Conservation (phyloP, 768 basidiomycete genomes). For the Lactarius deliciosus region DNA sequence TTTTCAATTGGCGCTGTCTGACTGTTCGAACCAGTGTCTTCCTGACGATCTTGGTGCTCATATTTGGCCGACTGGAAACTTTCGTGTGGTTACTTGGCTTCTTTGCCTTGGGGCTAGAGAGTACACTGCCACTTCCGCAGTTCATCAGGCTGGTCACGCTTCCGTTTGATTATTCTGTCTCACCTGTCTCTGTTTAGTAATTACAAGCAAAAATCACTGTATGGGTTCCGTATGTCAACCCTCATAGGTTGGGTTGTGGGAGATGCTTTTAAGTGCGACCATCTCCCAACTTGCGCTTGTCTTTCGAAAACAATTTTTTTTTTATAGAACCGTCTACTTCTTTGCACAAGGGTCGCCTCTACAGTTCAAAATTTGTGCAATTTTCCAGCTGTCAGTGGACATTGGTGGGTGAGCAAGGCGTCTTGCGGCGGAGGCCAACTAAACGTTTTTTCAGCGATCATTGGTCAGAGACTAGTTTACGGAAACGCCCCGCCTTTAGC, state of each 20-base stretch:
- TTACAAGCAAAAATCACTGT: slow-evolving; percentile 72
- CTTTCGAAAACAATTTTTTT: not conserved
- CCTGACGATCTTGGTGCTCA: slow-evolving; percentile 71
- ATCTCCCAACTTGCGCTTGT: slow-evolving; percentile 8
- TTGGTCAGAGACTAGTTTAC: slow-evolving; percentile 71
- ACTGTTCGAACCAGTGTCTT: slow-evolving; percentile 45
- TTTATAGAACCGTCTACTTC: slow-evolving; percentile 70
- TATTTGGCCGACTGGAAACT: slow-evolving; percentile 60
- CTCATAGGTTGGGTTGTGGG: slow-evolving; percentile 82
- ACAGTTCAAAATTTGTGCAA: slow-evolving; percentile 79
- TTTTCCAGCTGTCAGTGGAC: slow-evolving; percentile 83
- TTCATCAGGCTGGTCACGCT: slow-evolving; percentile 57
- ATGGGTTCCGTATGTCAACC: slow-evolving; percentile 83
- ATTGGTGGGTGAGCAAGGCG: slow-evolving; percentile 49
- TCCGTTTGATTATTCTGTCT: slow-evolving; percentile 14
- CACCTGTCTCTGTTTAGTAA: slow-evolving; percentile 51
- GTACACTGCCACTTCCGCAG: slow-evolving; percentile 84
- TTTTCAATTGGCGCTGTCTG: not conserved
- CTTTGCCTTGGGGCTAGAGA: slow-evolving; percentile 77
- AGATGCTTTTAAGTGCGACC: slow-evolving; percentile 75
- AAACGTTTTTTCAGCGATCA: slow-evolving; percentile 52
- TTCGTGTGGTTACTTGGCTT: slow-evolving; percentile 72
- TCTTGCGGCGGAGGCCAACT: slow-evolving; percentile 17
- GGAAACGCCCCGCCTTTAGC: slow-evolving; percentile 65
- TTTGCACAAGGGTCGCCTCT: slow-evolving; percentile 69